Percentiles rank a stretch among this genome's conserved stretches.
These are phyloP conservation scores for Mycena venus DNA, from an alignment of 768 basidiomycete genomes.

Conservation along the genomic window DNA sequence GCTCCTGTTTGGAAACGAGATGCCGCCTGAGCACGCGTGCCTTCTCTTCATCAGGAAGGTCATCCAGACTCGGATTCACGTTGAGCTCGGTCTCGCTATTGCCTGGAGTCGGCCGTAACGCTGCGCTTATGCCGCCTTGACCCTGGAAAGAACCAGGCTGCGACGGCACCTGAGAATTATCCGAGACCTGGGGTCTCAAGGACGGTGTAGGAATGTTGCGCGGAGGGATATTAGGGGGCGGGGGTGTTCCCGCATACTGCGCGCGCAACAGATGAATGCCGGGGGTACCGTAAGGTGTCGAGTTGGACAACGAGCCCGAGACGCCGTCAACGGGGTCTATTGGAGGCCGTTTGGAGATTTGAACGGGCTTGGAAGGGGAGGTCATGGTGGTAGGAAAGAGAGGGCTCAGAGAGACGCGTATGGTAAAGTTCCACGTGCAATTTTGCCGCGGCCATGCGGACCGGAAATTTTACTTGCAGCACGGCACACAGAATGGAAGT, in stretches of 20 bases:
- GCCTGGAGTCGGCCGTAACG: constrained; percentile 46
- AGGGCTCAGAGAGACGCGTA: constrained; percentile 19
- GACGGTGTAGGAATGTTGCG: constrained; percentile 44
- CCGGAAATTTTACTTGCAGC: neutral
- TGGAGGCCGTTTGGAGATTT: constrained; percentile 53
- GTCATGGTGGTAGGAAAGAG: constrained; percentile 54
- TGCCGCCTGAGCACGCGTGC: constrained; percentile 84
- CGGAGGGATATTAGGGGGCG: constrained; percentile 69
- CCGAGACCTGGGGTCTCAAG: constrained; percentile 29
- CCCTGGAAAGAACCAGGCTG: constrained; percentile 29
- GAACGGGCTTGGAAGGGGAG: constrained; percentile 69
- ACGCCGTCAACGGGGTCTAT: constrained; percentile 35
- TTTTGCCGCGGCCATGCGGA: neutral
- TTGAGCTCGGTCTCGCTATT: constrained; percentile 47
- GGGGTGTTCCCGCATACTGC: constrained; percentile 70
- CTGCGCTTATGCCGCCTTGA: constrained; percentile 52
- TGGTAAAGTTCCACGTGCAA: constrained; percentile 2
- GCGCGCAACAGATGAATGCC: constrained; percentile 75
- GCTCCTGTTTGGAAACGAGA: constrained; percentile 81
- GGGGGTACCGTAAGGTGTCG: constrained; percentile 69
- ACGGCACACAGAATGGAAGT: too few relatives aligned
- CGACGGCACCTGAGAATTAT: constrained; percentile 32
- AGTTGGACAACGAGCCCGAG: constrained; percentile 40
- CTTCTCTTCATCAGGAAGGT: constrained; percentile 86
- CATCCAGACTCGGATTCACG: constrained; percentile 63